Percentiles rank a stretch among this genome's conserved stretches.
phyloP scores from a whole-genome alignment of 2,329 filamentous ascomycete genomes.

The Diaporthe caulivora region DNA sequence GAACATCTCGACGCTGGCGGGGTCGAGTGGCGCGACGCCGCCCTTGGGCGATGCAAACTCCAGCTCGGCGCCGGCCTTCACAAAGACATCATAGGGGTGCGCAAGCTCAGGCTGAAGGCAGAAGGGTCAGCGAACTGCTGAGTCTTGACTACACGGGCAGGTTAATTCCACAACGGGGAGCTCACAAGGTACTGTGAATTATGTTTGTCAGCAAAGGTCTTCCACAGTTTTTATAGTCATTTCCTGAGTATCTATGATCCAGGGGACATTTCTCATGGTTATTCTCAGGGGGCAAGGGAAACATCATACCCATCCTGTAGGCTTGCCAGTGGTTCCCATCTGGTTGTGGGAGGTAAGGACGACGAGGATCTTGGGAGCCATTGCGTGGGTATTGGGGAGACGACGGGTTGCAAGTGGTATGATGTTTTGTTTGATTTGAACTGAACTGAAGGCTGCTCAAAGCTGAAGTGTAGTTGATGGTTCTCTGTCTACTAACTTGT shows the following conservation, averaged over 20 bases:
- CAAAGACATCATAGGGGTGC: constrained; percentile 72
- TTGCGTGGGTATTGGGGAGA: constrained; percentile 43
- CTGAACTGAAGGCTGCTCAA: background rate
- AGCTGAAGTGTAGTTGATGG: background rate
- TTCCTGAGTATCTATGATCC: background rate
- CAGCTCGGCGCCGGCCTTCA: constrained; percentile 62
- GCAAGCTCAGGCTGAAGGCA: constrained; percentile 68
- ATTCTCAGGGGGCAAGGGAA: background rate
- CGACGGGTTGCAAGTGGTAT: constrained; percentile 7
- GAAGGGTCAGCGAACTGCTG: constrained; percentile 12
- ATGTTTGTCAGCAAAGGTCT: background rate
- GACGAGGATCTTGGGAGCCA: constrained; percentile 74
- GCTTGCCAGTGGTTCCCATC: constrained; percentile 62
- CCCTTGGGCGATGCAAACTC: constrained; percentile 73
- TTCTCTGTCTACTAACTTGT: background rate
- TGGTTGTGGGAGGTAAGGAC: constrained; percentile 74
- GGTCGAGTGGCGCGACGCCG: constrained; percentile 72
- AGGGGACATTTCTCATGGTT: background rate
- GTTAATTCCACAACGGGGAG: background rate
- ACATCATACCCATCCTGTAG: constrained; percentile 70
- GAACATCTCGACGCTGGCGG: constrained; percentile 66
- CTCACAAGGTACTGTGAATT: constrained; percentile 65
- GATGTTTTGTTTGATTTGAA: background rate
- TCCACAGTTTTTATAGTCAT: background rate
- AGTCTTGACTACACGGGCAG: background rate